These are phyloP conservation scores for Allomyces javanicus DNA, from an alignment of 192 early-diverging fungal species.

Conservation along the genomic window DNA sequence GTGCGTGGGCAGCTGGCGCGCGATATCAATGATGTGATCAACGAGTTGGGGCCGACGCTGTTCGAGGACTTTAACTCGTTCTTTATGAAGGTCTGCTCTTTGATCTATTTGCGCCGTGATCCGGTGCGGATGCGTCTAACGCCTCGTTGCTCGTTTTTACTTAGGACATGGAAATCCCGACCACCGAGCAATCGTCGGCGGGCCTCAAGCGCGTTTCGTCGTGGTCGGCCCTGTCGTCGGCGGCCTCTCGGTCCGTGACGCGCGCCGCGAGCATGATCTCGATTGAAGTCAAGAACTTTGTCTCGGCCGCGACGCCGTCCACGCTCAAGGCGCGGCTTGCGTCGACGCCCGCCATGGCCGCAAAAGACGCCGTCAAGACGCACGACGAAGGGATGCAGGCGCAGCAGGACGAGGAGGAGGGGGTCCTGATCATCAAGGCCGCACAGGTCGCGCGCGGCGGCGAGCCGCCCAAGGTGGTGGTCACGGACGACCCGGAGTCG, in stretches of 20 bases:
- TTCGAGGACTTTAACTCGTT: neutral
- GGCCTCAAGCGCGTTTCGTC: neutral
- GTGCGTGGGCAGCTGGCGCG: slow-evolving; percentile 51
- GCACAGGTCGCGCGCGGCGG: neutral
- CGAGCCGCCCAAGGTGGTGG: too few species aligned
- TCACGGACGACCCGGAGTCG: too few species aligned
- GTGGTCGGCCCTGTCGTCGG: neutral
- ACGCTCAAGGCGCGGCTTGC: neutral
- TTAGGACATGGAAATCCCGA: neutral
- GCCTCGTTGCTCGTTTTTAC: too few species aligned
- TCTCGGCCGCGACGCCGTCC: neutral
- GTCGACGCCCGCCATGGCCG: neutral
- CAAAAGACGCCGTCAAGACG: neutral
- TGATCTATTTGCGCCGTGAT: too few species aligned
- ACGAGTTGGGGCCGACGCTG: neutral
- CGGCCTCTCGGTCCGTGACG: neutral
- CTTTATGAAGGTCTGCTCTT: neutral
- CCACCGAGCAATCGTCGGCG: neutral
- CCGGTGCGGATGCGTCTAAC: too few species aligned
- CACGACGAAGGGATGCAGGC: neutral
- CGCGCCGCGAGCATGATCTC: neutral
- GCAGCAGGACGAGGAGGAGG: neutral
- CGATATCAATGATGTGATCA: slow-evolving; percentile 44
- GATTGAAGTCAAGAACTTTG: neutral
- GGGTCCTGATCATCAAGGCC: neutral